Conservation (phyloP, 2,329 filamentous ascomycete genomes). For the Capronia americana region DNA sequence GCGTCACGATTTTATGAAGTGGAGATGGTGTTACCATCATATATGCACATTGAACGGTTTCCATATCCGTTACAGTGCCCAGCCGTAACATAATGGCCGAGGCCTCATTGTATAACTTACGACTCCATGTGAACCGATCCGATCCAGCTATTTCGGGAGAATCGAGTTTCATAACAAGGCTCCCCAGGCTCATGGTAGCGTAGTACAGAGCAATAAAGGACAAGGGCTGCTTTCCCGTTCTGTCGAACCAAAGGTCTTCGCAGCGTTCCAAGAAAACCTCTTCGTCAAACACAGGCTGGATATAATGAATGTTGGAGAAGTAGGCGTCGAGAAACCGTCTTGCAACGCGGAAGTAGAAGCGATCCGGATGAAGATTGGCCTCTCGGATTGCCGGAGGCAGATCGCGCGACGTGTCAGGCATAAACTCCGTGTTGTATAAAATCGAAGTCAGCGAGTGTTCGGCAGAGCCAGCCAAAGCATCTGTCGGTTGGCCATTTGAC, state of each 20-base stretch:
- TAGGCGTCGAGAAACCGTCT: slow-evolving; percentile 56
- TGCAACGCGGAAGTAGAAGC: slow-evolving; percentile 54
- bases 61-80: slow-evolving; percentile 45
- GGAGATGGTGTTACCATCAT: slow-evolving; percentile 24
- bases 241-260: slow-evolving; percentile 53
- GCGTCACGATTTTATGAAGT: too few relatives aligned
- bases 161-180: slow-evolving; percentile 45
- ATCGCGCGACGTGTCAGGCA: slow-evolving; percentile 36
- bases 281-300: slow-evolving; percentile 58
- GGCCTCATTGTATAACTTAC: slow-evolving; percentile 25
- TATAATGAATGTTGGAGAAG: slow-evolving; percentile 57
- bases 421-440: slow-evolving; percentile 56
- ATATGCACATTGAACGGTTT: slow-evolving; percentile 51
- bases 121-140: slow-evolving; percentile 32
- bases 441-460: slow-evolving; percentile 50
- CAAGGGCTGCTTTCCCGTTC: slow-evolving; percentile 42
- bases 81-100: slow-evolving; percentile 17
- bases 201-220: slow-evolving; percentile 58
- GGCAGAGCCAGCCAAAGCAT: slow-evolving; percentile 17
- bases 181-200: slow-evolving; percentile 55
- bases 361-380: slow-evolving; percentile 39
- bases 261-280: slow-evolving; percentile 52
- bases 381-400: slow-evolving; percentile 33
- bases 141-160: slow-evolving; percentile 17
- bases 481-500: slow-evolving; percentile 41